Evolutionary conservation across 106 monocot species (phyloP).

Genomic region (Dendrobium catenatum): DNA sequence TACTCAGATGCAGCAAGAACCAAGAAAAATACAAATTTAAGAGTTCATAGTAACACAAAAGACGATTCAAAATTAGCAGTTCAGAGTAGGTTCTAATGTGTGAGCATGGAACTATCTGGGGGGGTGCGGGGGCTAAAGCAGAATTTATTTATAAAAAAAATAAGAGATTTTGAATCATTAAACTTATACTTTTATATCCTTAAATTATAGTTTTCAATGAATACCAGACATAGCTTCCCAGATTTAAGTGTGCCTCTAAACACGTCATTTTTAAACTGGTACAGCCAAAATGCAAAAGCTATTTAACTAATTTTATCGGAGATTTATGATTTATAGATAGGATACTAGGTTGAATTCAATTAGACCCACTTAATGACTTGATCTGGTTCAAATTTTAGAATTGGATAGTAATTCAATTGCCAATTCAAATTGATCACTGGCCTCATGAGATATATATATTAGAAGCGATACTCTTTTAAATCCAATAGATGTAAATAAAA

Average conservation of each 20-base stretch:
- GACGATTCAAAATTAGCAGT: neutral
- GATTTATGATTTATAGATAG: too few species aligned
- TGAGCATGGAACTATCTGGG: neutral
- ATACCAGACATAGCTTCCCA: neutral
- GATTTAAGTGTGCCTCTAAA: neutral
- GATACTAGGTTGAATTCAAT: too few species aligned
- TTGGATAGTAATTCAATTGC: too few species aligned
- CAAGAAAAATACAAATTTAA: neutral
- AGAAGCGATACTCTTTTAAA: too few species aligned
- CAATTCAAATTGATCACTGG: too few species aligned
- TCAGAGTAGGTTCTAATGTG: neutral
- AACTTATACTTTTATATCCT: neutral
- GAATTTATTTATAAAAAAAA: neutral
- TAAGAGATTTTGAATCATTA: neutral
- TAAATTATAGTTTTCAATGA: neutral
- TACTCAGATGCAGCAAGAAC: neutral
- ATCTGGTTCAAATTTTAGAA: too few species aligned
- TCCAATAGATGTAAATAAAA: too few species aligned
- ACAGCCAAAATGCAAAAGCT: too few species aligned
- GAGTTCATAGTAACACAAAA: slow-evolving; percentile 2
- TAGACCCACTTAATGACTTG: too few species aligned
- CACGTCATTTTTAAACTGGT: too few species aligned
- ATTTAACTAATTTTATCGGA: too few species aligned
- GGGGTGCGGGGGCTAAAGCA: neutral
- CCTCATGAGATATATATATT: too few species aligned